Base-by-base conservation (phyloP, 257 asterid species). In the Nicotiana obtusifolia region DNA sequence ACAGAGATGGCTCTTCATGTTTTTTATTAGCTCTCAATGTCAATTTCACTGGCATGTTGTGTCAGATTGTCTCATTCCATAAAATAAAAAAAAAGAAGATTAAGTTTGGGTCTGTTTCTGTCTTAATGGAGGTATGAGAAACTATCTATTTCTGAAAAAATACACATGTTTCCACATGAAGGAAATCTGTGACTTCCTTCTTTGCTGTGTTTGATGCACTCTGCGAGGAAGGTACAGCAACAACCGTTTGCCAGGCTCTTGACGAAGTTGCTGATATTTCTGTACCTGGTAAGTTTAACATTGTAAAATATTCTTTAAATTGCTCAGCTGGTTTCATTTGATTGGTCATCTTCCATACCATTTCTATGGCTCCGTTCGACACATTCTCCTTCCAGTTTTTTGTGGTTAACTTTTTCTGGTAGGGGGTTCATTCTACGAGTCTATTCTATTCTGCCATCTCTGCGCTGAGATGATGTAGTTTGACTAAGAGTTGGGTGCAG, bases 211-310 rank as follows among this genome's bases (percentile, higher is more conserved):
- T 66, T 86, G 99, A 95, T 85, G 97, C 97, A 26, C 97, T 95
- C 35, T 88, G 99, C 78, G 99, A 95, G 87, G 99, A 95, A 89
- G 99, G 99, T 87, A 95, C 97, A 30, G 98, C 99, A 76, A 90
- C 97, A 76, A 11, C 97, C 65, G 97, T 95, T 61, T 94, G 98
- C 83, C 84, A 89, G 85, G 95, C 97, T 68, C 98, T 95, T 82
- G 94, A 92, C 64, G 99, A 94, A 84, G 91, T 95, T 85, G 94
- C 99, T 68, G 98, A 95, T 87, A 88, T 92, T 87, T 94, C 97
- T 82, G 84, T 95, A 41, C 93, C 98, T 56, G 99, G 99, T 92
- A 86, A 82, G 86, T 53, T 83, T 85, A 24, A 54, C 44, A 26
- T 24, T 49, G 5, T 49, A 26, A 75, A 24, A 47, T 37, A 75